Evolutionary conservation across 2,329 filamentous ascomycete genomes (phyloP).

Genomic region (Claviceps quebecensis): DNA sequence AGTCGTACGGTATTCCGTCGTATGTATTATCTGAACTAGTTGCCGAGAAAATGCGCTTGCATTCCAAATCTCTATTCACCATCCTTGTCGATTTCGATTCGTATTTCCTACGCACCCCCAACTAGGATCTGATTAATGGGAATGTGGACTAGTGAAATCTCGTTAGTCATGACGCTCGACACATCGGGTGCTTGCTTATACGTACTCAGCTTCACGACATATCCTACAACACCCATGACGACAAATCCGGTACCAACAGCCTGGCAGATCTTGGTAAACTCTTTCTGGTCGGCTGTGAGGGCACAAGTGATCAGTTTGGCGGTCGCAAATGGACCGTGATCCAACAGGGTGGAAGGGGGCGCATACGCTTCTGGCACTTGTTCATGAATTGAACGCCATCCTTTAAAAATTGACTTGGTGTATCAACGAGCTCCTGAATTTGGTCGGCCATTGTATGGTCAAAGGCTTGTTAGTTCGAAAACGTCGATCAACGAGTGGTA

Average conservation of each 20-base stretch:
- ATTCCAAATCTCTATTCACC: background rate
- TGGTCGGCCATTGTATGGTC: conserved; percentile 45
- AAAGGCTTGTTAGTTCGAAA: background rate
- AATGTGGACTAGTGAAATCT: conserved; percentile 41
- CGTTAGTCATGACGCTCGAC: background rate
- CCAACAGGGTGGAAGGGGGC: conserved; percentile 12
- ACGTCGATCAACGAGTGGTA: background rate
- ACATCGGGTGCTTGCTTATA: background rate
- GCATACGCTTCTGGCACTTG: conserved; percentile 47
- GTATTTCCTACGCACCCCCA: conserved; percentile 40
- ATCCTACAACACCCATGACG: conserved; percentile 57
- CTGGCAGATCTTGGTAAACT: conserved; percentile 33
- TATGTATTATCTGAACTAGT: background rate
- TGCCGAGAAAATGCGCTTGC: background rate
- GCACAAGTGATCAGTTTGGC: background rate
- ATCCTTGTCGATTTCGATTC: background rate
- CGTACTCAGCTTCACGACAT: conserved; percentile 56
- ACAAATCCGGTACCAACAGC: conserved; percentile 57
- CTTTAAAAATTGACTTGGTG: conserved; percentile 49
- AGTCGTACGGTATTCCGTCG: background rate
- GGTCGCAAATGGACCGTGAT: background rate
- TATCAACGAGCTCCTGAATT: conserved; percentile 56
- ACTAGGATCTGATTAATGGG: conserved; percentile 59
- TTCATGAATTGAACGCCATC: conserved; percentile 49
- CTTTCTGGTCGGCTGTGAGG: conserved; percentile 24